These are phyloP conservation scores for Arthrobotrys sinensis DNA, from an alignment of 2,329 filamentous ascomycete species.

Conservation along the genomic window DNA sequence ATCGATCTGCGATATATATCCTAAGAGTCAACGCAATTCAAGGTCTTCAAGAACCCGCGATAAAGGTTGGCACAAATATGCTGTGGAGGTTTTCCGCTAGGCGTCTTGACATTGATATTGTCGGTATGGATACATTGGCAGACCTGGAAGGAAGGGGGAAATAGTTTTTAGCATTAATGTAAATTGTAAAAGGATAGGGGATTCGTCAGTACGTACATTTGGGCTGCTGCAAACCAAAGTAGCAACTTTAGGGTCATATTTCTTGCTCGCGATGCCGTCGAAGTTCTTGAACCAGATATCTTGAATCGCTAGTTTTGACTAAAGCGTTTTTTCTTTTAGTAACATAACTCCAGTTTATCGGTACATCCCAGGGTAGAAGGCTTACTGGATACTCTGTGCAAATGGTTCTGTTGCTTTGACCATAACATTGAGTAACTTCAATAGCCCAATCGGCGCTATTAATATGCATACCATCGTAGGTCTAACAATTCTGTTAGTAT, in stretches of 20 bases:
- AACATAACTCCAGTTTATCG: no score
- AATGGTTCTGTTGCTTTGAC: conserved; percentile 72
- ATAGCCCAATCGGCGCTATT: conserved; percentile 76
- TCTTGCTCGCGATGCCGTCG: conserved; percentile 71
- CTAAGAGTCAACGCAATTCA: conserved; percentile 35
- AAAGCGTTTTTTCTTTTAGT: not conserved
- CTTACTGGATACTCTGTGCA: conserved; percentile 67
- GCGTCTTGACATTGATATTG: conserved; percentile 70
- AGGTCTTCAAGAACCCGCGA: conserved; percentile 27
- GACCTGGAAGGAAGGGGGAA: conserved; percentile 9
- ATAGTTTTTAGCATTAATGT: no score
- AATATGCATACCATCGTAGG: conserved; percentile 75
- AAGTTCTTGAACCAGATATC: conserved; percentile 73
- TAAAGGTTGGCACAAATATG: conserved; percentile 69
- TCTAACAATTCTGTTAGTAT: conserved; percentile 65
- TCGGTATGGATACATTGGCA: conserved; percentile 70
- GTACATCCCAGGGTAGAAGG: not conserved
- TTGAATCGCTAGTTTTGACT: conserved; percentile 33
- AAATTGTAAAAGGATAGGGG: not conserved
- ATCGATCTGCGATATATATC: not conserved
- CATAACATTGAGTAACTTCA: conserved; percentile 75
- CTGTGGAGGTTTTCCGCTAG: conserved; percentile 68
- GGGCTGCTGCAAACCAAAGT: conserved; percentile 71
- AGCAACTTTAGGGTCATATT: conserved; percentile 69
- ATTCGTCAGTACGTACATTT: conserved; percentile 29